Conservation (phyloP, 2,329 filamentous ascomycete species). For the Emmonsia crescens region DNA sequence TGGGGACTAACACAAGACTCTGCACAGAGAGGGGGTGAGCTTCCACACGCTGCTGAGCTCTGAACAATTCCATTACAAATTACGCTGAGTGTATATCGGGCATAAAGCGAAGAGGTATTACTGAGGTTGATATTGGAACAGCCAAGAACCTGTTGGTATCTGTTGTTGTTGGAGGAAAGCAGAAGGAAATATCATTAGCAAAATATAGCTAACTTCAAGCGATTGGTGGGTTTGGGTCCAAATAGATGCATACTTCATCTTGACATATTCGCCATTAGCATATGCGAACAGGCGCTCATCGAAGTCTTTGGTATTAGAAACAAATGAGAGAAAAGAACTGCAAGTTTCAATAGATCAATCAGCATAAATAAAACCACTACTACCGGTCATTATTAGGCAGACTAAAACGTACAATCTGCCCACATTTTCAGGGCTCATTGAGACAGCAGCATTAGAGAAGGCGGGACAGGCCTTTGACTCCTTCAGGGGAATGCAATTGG, state of each 20-base stretch:
- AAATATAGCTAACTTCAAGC: background rate
- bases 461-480: slow-evolving; percentile 62
- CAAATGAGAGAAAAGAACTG: slow-evolving; percentile 76
- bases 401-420: slow-evolving; percentile 52
- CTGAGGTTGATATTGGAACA: slow-evolving; percentile 66
- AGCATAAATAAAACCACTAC: slow-evolving; percentile 13
- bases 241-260: slow-evolving; percentile 54
- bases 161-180: slow-evolving; percentile 32
- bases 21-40: slow-evolving; percentile 71
- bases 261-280: slow-evolving; percentile 62
- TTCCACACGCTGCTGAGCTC: slow-evolving; percentile 58
- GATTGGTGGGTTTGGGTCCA: background rate
- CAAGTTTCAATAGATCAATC: slow-evolving; percentile 18
- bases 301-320: slow-evolving; percentile 65
- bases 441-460: slow-evolving; percentile 62
- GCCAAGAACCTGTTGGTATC: slow-evolving; percentile 71
- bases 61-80: slow-evolving; percentile 92
- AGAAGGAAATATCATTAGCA: background rate
- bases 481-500: slow-evolving; percentile 54
- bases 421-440: slow-evolving; percentile 48
- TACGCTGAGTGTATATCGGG: slow-evolving; percentile 82
- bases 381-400: background rate
- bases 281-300: slow-evolving; percentile 64
- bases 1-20: slow-evolving; percentile 62
- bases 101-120: slow-evolving; percentile 74